These are phyloP conservation scores for Neonectria neomacrospora DNA, from an alignment of 2,329 filamentous ascomycete genomes.

Conservation along the genomic window DNA sequence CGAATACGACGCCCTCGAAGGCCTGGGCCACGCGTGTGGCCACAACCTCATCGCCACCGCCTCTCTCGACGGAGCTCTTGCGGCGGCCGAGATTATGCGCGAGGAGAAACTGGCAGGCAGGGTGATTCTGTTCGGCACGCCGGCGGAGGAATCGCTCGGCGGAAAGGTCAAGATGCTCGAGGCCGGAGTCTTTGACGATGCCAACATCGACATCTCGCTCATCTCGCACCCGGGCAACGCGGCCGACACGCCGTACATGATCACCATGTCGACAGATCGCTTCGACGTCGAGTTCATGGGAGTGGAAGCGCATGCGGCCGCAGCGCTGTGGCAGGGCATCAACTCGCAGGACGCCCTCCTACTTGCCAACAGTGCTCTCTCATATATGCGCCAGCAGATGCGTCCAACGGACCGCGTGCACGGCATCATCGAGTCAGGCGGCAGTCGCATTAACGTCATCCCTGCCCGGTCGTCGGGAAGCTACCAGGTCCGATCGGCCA, in stretches of 20 bases:
- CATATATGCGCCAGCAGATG: slow-evolving; percentile 36
- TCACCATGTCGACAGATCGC: slow-evolving; percentile 31
- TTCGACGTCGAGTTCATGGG: slow-evolving; percentile 36
- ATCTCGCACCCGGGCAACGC: slow-evolving; percentile 35
- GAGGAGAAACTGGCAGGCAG: slow-evolving; percentile 34
- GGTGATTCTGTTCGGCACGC: slow-evolving; percentile 37
- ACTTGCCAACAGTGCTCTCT: slow-evolving; percentile 34
- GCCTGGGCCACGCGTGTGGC: slow-evolving; percentile 35
- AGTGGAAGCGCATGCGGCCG: slow-evolving; percentile 32
- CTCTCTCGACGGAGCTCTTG: slow-evolving; percentile 31
- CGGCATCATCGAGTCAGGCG: slow-evolving; percentile 34
- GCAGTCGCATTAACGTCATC: slow-evolving; percentile 39
- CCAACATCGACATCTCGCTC: slow-evolving; percentile 39
- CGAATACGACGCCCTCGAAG: slow-evolving; percentile 46
- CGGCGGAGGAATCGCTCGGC: slow-evolving; percentile 32
- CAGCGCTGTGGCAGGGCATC: slow-evolving; percentile 33
- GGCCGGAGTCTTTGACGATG: slow-evolving; percentile 30
- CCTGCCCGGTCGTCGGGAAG: slow-evolving; percentile 66
- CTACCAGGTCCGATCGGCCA: slow-evolving; percentile 64
- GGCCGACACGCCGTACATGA: slow-evolving; percentile 31
- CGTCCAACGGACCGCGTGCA: slow-evolving; percentile 34
- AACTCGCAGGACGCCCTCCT: slow-evolving; percentile 39
- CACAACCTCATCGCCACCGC: slow-evolving; percentile 39
- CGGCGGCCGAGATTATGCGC: slow-evolving; percentile 31
- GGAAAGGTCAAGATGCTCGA: slow-evolving; percentile 40